Evolutionary conservation across 768 basidiomycete species (phyloP).

Genomic region (Gloeopeniophorella convolvens): DNA sequence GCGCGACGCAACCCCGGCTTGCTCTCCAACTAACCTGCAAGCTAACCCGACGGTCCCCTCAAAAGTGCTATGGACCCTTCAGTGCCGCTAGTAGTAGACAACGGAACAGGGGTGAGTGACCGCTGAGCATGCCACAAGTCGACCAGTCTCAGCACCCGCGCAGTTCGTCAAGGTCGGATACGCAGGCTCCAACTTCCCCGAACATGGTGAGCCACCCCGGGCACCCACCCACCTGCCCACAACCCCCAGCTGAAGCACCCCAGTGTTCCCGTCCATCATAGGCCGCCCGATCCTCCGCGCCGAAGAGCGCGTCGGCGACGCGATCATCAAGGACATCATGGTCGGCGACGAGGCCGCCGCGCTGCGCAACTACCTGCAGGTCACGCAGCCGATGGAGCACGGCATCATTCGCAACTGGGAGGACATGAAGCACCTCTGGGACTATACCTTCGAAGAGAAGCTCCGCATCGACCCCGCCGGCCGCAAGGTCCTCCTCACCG

Average conservation of each 20-base stretch:
- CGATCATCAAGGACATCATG: slow-evolving; percentile 95
- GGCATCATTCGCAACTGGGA: slow-evolving; percentile 99
- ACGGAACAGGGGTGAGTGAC: slow-evolving; percentile 52
- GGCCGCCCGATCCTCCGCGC: slow-evolving; percentile 96
- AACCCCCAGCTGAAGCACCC: not conserved
- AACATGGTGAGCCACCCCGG: slow-evolving; percentile 37
- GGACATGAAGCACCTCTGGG: slow-evolving; percentile 97
- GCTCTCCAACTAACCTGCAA: not conserved
- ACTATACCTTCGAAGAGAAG: slow-evolving; percentile 98
- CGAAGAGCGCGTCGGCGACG: slow-evolving; percentile 85
- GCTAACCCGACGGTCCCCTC: not conserved
- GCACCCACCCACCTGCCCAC: not conserved
- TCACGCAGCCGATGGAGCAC: slow-evolving; percentile 98
- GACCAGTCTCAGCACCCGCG: not conserved
- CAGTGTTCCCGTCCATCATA: slow-evolving; percentile 95
- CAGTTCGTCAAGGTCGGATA: slow-evolving; percentile 63
- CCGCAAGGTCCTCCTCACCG: slow-evolving; percentile 87
- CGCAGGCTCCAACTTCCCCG: slow-evolving; percentile 60
- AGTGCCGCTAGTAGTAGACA: slow-evolving; percentile 50
- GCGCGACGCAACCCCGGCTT: not conserved
- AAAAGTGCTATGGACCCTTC: slow-evolving; percentile 30
- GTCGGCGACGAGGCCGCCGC: slow-evolving; percentile 94
- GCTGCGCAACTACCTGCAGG: slow-evolving; percentile 91
- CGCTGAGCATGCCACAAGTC: not conserved
- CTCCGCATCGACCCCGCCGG: slow-evolving; percentile 82